Evolutionary conservation across 371 early-diverging fungal species (phyloP).

Genomic region (Gilbertella persicaria): DNA sequence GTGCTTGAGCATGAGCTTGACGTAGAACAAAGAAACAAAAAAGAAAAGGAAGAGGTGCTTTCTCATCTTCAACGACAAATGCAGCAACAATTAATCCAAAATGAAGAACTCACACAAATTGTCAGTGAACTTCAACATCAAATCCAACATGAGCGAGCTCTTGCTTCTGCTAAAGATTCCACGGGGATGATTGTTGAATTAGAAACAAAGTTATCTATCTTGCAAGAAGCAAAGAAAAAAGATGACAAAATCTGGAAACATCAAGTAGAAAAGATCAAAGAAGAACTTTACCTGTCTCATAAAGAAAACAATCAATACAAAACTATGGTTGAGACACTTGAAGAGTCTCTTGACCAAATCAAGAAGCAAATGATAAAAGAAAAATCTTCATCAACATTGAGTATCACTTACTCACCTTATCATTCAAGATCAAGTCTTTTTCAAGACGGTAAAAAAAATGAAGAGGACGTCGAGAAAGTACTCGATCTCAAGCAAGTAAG

Average conservation of each 20-base stretch:
- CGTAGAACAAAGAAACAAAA: background rate
- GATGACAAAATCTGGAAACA: constrained; percentile 15
- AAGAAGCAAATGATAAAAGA: constrained; percentile 1
- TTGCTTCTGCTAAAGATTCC: constrained; percentile 21
- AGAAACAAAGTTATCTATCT: constrained; percentile 15
- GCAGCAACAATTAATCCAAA: constrained; percentile 6
- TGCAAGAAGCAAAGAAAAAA: constrained; percentile 19
- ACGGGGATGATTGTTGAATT: constrained; percentile 32
- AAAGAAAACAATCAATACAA: constrained; percentile 16
- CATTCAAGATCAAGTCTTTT: background rate
- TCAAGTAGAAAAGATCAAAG: constrained; percentile 9
- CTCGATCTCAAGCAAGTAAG: background rate
- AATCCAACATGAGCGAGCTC: constrained; percentile 25
- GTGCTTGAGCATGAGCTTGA: constrained; percentile 29
- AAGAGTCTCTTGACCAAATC: constrained; percentile 6
- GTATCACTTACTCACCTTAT: background rate
- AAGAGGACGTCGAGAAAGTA: background rate
- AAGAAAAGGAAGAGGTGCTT: constrained; percentile 11
- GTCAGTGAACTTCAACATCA: constrained; percentile 18
- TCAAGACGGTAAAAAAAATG: background rate
- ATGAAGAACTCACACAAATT: constrained; percentile 13
- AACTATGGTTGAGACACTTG: constrained; percentile 1
- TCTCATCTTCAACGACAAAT: constrained; percentile 7
- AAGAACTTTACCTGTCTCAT: constrained; percentile 3
- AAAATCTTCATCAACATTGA: background rate